phyloP scores from a whole-genome alignment of 2,329 filamentous ascomycete genomes.

The Penicillium sp. region DNA sequence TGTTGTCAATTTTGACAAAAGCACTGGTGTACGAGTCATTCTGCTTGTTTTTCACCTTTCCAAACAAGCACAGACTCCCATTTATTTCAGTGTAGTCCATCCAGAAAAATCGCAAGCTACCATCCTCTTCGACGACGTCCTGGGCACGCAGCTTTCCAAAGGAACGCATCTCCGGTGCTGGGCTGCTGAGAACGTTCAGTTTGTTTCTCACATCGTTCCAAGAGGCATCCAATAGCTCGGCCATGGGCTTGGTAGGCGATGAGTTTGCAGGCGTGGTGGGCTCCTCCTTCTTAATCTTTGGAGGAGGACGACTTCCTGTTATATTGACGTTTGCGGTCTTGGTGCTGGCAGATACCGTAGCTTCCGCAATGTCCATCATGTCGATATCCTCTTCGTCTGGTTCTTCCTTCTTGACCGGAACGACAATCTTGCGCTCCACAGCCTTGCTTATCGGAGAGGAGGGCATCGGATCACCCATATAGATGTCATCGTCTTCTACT shows the following conservation, averaged over 20 bases:
- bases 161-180: conserved; percentile 59
- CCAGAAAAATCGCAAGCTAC: conserved; percentile 94
- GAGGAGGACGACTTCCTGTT: conserved; percentile 73
- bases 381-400: conserved; percentile 76
- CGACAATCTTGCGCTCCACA: conserved; percentile 67
- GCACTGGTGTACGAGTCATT: conserved; percentile 80
- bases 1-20: conserved; percentile 94
- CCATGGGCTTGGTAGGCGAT: conserved; percentile 66
- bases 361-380: conserved; percentile 83
- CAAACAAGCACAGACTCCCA: conserved; percentile 89
- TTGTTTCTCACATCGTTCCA: conserved; percentile 88
- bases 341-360: conserved; percentile 63
- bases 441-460: conserved; percentile 85
- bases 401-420: conserved; percentile 60
- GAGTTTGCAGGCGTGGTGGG: conserved; percentile 74
- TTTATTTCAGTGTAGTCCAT: conserved; percentile 92
- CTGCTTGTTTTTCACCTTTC: conserved; percentile 90
- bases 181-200: conserved; percentile 80
- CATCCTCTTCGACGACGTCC: conserved; percentile 90
- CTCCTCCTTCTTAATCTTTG: conserved; percentile 69
- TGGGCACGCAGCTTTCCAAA: conserved; percentile 81
- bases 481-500: conserved; percentile 71
- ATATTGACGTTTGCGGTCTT: conserved; percentile 78
- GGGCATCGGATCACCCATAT: conserved; percentile 82
- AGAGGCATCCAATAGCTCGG: conserved; percentile 70